Percentiles rank a stretch among this genome's conserved stretches.
phyloP scores from a whole-genome alignment of 208 protist genomes.

The Endotrypanum monterogeii region DNA sequence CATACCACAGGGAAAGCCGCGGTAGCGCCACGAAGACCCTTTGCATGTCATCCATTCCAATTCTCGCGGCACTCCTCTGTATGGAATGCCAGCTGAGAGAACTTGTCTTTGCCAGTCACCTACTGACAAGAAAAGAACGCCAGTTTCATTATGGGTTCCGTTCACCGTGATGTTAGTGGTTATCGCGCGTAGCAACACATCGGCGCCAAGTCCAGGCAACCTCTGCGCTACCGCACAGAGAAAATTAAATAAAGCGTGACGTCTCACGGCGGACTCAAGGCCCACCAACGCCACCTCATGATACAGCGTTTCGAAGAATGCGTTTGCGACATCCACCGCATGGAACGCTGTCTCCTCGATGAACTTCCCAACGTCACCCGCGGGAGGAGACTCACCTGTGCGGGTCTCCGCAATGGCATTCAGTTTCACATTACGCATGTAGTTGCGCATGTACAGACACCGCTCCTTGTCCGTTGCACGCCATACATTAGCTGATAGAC shows the following conservation, averaged over 20 bases:
- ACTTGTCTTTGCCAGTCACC: constrained; percentile 48
- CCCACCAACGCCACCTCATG: constrained; percentile 58
- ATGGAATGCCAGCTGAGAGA: constrained; percentile 52
- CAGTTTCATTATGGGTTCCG: background rate
- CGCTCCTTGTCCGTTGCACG: constrained; percentile 6
- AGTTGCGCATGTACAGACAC: constrained; percentile 24
- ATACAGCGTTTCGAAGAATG: constrained; percentile 66
- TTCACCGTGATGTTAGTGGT: background rate
- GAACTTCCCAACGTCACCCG: constrained; percentile 15
- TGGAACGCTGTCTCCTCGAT: constrained; percentile 39
- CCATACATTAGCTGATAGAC: constrained; percentile 2
- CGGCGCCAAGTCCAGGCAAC: constrained; percentile 45
- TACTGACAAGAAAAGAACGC: constrained; percentile 14
- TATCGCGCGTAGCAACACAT: constrained; percentile 36
- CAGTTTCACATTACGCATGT: constrained; percentile 23
- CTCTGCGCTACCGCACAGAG: constrained; percentile 37
- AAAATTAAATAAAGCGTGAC: constrained; percentile 47
- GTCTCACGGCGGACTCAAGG: constrained; percentile 18
- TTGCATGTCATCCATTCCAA: constrained; percentile 61
- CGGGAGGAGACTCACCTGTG: background rate
- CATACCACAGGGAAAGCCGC: constrained; percentile 72
- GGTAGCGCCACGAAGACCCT: constrained; percentile 58
- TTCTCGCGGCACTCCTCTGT: constrained; percentile 36
- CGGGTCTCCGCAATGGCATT: background rate
- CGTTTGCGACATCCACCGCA: constrained; percentile 50